Evolutionary conservation across 495 filamentous ascomycete species (phyloP).

Genomic region (Tuber borchii): DNA sequence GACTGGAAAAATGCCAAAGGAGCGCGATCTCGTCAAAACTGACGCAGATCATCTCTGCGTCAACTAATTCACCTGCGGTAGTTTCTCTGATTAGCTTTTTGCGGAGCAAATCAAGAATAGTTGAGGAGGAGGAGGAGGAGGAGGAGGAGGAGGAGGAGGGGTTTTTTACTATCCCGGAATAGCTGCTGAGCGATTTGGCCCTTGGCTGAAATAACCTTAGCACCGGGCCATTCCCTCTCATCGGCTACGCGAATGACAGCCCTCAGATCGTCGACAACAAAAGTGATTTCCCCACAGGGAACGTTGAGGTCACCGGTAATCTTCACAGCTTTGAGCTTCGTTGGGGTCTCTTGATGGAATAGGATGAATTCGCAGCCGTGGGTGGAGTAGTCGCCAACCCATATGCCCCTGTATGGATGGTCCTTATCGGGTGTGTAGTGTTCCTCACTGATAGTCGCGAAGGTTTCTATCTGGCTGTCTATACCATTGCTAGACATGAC

Average conservation of each 20-base stretch:
- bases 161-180: conserved; percentile 59
- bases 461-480: conserved; percentile 66
- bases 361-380: conserved; percentile 87
- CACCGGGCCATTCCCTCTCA: conserved; percentile 64
- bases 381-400: conserved; percentile 80
- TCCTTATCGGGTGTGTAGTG: conserved; percentile 69
- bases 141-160: conserved; percentile 12
- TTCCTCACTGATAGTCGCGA: conserved; percentile 62
- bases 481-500: conserved; percentile 44
- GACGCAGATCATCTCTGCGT: conserved; percentile 69
- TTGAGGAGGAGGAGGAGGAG: background rate
- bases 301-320: conserved; percentile 86
- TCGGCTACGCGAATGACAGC: conserved; percentile 54
- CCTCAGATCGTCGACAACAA: conserved; percentile 69
- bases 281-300: conserved; percentile 75
- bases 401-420: conserved; percentile 81
- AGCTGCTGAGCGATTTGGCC: conserved; percentile 69
- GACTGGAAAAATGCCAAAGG: conserved; percentile 70
- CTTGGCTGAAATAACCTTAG: conserved; percentile 64
- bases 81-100: background rate
- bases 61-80: conserved; percentile 59
- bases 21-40: conserved; percentile 71
- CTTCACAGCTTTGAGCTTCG: conserved; percentile 68
- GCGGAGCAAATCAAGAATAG: background rate
- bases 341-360: conserved; percentile 57